phyloP scores from a whole-genome alignment of 192 early-diverging fungal genomes.

The Backusella macrospora region DNA sequence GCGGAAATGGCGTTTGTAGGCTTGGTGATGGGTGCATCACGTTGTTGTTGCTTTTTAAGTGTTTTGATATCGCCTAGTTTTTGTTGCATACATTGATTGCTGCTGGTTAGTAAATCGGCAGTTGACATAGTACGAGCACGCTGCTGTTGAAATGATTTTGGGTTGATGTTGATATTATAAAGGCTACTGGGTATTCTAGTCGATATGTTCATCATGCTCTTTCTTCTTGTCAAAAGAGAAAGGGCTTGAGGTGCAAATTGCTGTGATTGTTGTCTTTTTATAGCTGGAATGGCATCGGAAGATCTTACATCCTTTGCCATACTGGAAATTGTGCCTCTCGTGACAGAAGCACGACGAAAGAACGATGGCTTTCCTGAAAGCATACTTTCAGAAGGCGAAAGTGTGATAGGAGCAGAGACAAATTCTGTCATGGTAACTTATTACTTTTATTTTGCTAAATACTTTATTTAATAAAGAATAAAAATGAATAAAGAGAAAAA shows the following conservation, averaged over 20 bases:
- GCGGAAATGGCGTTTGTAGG: constrained; percentile 2
- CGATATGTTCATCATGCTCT: constrained; percentile 11
- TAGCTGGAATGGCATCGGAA: neutral
- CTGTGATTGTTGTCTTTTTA: constrained; percentile 7
- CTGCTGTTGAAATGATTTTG: neutral
- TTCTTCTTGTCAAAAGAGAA: constrained; percentile 13
- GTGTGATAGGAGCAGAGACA: neutral
- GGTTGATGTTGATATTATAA: neutral
- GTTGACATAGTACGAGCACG: constrained; percentile 17
- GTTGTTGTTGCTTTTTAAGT: constrained; percentile 7
- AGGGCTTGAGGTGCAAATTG: neutral
- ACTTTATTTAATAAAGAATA: no score
- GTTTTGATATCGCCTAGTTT: constrained; percentile 8
- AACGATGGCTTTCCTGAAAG: neutral
- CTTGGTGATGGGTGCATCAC: neutral
- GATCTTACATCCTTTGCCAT: constrained; percentile 5
- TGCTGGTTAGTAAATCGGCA: neutral
- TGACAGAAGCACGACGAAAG: neutral
- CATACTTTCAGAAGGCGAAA: neutral
- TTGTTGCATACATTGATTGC: constrained; percentile 4
- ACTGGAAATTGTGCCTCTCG: constrained; percentile 10
- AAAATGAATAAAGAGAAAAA: neutral
- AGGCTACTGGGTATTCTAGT: neutral
- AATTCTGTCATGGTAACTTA: constrained; percentile 5
- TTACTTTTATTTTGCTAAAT: no score